Percentiles rank a stretch among this genome's conserved stretches.
Evolutionary conservation across 176 grass and related monocot genomes (phyloP).

Genomic region (Juncus effusus): DNA sequence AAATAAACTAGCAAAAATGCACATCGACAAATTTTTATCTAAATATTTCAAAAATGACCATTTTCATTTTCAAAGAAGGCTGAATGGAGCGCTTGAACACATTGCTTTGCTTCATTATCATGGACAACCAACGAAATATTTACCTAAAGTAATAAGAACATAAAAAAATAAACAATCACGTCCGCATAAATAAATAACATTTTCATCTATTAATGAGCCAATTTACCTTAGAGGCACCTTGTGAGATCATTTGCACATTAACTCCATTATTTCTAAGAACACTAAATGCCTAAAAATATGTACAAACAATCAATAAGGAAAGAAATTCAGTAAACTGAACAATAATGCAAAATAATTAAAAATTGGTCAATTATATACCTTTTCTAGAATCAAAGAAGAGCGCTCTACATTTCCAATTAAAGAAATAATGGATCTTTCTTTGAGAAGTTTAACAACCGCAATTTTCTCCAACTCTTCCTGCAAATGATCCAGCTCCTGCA

Average conservation of each 20-base stretch:
- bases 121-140: conserved; percentile 93
- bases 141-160: conserved; percentile 43
- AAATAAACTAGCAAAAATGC: too few species aligned
- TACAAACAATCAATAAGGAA: conserved; percentile 16
- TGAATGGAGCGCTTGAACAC: conserved; percentile 53
- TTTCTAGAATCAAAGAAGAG: conserved; percentile 77
- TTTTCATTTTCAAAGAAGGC: conserved; percentile 63
- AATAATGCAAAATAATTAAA: not conserved
- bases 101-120: conserved; percentile 64
- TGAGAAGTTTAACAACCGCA: conserved; percentile 79
- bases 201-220: not conserved
- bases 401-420: conserved; percentile 74
- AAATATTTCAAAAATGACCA: conserved; percentile 14
- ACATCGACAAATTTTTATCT: not conserved
- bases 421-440: conserved; percentile 81
- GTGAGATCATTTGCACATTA: conserved; percentile 97
- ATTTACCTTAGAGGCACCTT: conserved; percentile 87
- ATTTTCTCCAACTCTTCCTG: conserved; percentile 94
- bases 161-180: not conserved
- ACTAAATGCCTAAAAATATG: conserved; percentile 60
- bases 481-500: conserved; percentile 81
- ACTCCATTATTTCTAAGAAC: conserved; percentile 72
- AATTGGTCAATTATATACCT: conserved; percentile 29
- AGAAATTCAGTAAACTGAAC: not conserved
- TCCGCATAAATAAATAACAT: not conserved